Evolutionary conservation across 2,329 filamentous ascomycete genomes (phyloP), one percentile per base, ranked within the genome.

Genomic region (Verticillium albo-atrum): DNA sequence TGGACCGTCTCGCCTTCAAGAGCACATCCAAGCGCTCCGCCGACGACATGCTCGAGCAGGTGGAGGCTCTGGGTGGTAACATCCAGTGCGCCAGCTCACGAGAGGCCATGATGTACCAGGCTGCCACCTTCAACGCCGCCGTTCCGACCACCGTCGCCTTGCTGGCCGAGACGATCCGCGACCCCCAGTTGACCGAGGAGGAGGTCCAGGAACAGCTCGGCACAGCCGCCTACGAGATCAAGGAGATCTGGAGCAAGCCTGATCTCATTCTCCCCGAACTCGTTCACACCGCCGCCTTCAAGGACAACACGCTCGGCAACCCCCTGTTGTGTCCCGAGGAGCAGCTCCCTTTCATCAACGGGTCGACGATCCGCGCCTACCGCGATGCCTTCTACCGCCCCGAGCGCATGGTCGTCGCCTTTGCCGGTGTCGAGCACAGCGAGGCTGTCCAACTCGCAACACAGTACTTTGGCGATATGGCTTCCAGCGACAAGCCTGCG

Each of bases 101-200:
- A 65, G 95, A 99, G 76, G 92, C 92, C 59, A 85, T 99, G 77
- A 99, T 99, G 95, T 99, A 99, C 79, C 95, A 99, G 75, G 91
- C 92, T 1, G 95, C 95, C 27, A 97, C 93, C 30, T 99, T 99
- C 84, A 99, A 99, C 79, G 89, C 89, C 27, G 89, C 92, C 20
- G 92, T 99, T 9, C 88, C 91, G 6, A 86, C 86, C 9, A 92
- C 94, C 14, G 85, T 96, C 26, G 91, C 83, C 30, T 77, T 99
- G 20, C 84, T 99, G 47, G 94, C 95, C 61, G 95, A 99, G 74
- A 98, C 95, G 32, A 96, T 99, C 63, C 89, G 92, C 60, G 85
- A 96, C 65, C 92, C 95, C 6, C 75, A 83, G 58, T 89, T 98
- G 65, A 96, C 91, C 9, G 89, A 96, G 27, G 86, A 91, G 23